Evolutionary conservation across 176 grass and related monocot species (phyloP).

Genomic region (Phyllostachys edulis): DNA sequence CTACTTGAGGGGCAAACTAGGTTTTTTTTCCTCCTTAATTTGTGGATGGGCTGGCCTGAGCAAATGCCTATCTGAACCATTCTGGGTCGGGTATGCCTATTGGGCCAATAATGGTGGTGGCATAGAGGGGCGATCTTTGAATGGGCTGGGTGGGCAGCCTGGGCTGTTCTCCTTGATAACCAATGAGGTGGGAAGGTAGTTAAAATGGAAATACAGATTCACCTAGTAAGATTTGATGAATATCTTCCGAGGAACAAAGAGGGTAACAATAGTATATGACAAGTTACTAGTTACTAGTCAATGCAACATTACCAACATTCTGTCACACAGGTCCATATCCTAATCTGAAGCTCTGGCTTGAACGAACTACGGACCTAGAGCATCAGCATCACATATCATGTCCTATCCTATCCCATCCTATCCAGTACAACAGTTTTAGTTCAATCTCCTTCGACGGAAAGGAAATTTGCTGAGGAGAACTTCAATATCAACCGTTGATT

Average conservation of each 20-base stretch:
- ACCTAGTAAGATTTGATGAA: not conserved
- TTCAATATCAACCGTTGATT: too few relatives aligned
- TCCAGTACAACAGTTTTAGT: not conserved
- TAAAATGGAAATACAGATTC: not conserved
- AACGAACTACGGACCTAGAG: too few relatives aligned
- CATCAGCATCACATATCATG: not conserved
- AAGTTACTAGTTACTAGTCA: not conserved
- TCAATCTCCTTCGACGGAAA: not conserved
- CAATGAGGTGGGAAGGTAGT: not conserved
- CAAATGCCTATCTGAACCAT: too few relatives aligned
- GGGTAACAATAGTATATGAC: not conserved
- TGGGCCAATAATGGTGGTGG: not conserved
- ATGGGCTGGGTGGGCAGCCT: too few relatives aligned
- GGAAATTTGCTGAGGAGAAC: too few relatives aligned
- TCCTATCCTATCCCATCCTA: not conserved
- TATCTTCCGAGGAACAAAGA: not conserved
- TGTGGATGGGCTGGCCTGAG: too few relatives aligned
- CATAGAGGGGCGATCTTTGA: not conserved
- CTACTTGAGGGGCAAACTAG: too few relatives aligned
- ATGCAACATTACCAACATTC: not conserved
- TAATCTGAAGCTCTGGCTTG: too few relatives aligned
- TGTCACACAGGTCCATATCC: not conserved
- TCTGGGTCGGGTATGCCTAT: too few relatives aligned
- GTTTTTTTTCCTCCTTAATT: too few relatives aligned
- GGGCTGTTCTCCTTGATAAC: not conserved